Base-by-base conservation (phyloP, 345 rosid genomes). In the Noccaea caerulescens region DNA sequence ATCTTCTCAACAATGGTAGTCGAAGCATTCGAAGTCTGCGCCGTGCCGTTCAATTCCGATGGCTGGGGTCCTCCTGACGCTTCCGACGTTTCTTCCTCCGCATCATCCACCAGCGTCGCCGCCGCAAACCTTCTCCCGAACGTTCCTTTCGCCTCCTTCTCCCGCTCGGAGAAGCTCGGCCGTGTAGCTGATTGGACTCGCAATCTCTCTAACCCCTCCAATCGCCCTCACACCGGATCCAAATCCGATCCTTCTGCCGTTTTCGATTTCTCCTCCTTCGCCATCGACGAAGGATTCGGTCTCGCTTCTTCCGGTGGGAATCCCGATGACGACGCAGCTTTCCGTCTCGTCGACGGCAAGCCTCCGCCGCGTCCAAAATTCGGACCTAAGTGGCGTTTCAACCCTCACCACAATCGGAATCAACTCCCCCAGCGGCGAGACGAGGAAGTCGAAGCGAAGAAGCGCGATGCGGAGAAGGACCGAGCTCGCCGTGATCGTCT, bases 161-260 rank as follows among this genome's bases (percentile, higher is more conserved):
- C 97, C 47, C 95, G 96, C 63, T 87, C 96, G 2, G 96, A 90
- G 0, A 93, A 88, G 71, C 85, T 93, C 11, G 98, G 97, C 46
- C 89, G 96, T 10, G 83, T 90, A 53, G 97, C 96, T 43, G 97
- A 93, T 51, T 93, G 92, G 88, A 90, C 96, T 12, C 90, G 92
- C 1, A 72, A 63, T 53, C 68, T 81, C 59, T 72, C 80, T 11
- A 81, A 78, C 50, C 75, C 82, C 3, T 66, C 78, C 0, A 53
- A 59, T 43, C 78, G 84, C 5, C 74, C 62, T 50, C 54, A 74
- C 12, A 67, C 80, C 2, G 78, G 73, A 72, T 70, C 30, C 41
- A 80, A 72, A 44, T 37, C 75, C 1, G 67, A 76, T 42, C 61
- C 81, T 30, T 3, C 65, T 34, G 72, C 89, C 1, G 84, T 84